Base-by-base conservation (phyloP, 2,329 filamentous ascomycete species). In the Aspergillus terreus region DNA sequence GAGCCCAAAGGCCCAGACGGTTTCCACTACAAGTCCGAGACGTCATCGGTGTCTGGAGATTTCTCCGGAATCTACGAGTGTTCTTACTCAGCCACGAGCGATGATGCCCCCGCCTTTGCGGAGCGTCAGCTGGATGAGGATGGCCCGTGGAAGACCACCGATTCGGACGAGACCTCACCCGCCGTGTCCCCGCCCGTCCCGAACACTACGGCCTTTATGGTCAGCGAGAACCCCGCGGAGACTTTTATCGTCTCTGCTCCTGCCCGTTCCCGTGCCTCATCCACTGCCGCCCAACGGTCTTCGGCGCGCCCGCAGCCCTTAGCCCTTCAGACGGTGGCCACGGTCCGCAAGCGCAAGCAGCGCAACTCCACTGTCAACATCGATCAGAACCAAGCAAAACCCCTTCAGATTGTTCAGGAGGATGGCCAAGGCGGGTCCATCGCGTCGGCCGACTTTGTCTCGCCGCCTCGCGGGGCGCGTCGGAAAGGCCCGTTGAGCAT, bases 401-500 rank as follows among this genome's bases (percentile, higher is more conserved):
- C 70, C 17, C 53, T 74, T 50, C 71, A 74, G 51, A 74, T 74
- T 53, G 71, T 74, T 25, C 71, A 73, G 44, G 71, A 74, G 55
- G 71, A 74, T 60, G 71, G 71, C 5, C 64, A 71, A 52, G 71
- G 71, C 15, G 71, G 71, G 5, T 70, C 71, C 3, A 68, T 73
- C 53, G 67, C 71, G 2, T 74, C 71, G 11, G 69, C 70, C 12
- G 69, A 72, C 43, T 71, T 72, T 50, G 66, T 73, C 12, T 69
- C 69, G n/a, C 70, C 70, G 11, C 69, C 71, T 19, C 67, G 70
- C n/a, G 69, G 71, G 19, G 71, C 71, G 46, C 71, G 71, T 50
- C 70, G 71, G 38, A 73, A 73, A 59, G 71, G 71, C 10, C 71
- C 71, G 11, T 55, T 74, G 57, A 65, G 60, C 35, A 68, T 69